Conservation (phyloP, 73 alveolate genomes). For the Symbiodinium pilosum region DNA sequence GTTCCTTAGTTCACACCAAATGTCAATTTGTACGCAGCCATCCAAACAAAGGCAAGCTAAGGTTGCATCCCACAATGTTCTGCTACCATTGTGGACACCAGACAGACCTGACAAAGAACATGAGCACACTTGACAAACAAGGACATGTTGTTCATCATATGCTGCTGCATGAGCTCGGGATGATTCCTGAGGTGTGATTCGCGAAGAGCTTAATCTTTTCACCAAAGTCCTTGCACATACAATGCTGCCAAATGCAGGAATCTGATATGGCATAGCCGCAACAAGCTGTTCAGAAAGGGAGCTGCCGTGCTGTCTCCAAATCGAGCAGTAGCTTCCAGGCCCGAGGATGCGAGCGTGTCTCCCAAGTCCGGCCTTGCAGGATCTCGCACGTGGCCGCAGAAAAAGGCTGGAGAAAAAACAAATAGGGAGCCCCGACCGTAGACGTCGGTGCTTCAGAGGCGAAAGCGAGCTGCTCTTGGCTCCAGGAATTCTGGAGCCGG, state of each 20-base stretch:
- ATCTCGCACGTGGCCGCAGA: neutral
- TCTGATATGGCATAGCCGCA: neutral
- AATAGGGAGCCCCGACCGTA: neutral
- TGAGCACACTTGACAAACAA: neutral
- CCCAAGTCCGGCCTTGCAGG: neutral
- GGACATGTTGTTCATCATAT: neutral
- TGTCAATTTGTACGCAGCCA: neutral
- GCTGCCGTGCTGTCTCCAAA: neutral
- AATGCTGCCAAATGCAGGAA: no score
- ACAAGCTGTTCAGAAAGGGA: neutral
- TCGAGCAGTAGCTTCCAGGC: constrained; percentile 11
- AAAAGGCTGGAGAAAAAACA: neutral
- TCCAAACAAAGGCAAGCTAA: neutral
- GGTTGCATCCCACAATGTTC: neutral
- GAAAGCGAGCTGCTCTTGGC: constrained; percentile 9
- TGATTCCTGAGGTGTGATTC: neutral
- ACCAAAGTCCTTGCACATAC: neutral
- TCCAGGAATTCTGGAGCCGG: neutral
- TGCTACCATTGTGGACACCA: neutral
- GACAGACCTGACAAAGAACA: neutral
- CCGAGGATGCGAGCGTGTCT: neutral
- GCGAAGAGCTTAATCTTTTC: constrained; percentile 1
- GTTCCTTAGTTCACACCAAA: neutral
- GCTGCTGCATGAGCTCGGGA: neutral
- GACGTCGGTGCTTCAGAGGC: neutral